Evolutionary conservation across 2,329 filamentous ascomycete species (phyloP).

Genomic region (Aotearoamyces nothofagi): DNA sequence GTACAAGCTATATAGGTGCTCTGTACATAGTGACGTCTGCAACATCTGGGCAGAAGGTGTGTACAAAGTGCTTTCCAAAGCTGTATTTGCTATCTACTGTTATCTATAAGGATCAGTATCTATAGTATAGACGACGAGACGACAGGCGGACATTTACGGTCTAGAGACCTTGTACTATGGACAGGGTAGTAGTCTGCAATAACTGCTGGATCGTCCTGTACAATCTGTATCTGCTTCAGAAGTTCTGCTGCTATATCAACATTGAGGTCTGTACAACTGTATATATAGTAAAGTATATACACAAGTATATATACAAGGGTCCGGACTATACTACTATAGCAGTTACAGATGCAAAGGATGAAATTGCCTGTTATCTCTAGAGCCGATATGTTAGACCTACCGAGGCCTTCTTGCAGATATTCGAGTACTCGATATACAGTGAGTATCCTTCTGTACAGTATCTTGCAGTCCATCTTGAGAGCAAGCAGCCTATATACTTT

Average conservation of each 20-base stretch:
- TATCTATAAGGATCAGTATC: neutral
- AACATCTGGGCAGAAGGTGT: too few relatives aligned
- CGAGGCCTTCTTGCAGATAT: constrained; percentile 4
- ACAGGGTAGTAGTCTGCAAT: constrained; percentile 1
- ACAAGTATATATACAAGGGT: constrained; percentile 8
- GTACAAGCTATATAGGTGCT: too few relatives aligned
- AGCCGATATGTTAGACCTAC: constrained; percentile 4
- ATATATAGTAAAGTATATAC: constrained; percentile 6
- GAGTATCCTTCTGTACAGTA: constrained; percentile 5
- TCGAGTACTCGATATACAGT: constrained; percentile 4
- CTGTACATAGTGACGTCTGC: too few relatives aligned
- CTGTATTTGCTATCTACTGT: neutral
- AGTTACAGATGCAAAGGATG: constrained; percentile 1
- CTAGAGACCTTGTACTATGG: neutral
- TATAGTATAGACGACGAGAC: neutral
- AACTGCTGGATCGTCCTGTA: constrained; percentile 5
- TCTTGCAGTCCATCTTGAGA: constrained; percentile 3
- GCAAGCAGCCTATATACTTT: constrained; percentile 3
- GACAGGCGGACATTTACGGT: neutral
- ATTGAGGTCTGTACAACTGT: constrained; percentile 5
- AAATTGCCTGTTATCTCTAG: constrained; percentile 5
- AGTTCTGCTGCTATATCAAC: constrained; percentile 4
- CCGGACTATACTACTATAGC: constrained; percentile 1
- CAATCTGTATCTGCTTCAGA: constrained; percentile 4
- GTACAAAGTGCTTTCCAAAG: neutral